Evolutionary conservation across 768 basidiomycete species (phyloP).

Genomic region (Zangia roseola): DNA sequence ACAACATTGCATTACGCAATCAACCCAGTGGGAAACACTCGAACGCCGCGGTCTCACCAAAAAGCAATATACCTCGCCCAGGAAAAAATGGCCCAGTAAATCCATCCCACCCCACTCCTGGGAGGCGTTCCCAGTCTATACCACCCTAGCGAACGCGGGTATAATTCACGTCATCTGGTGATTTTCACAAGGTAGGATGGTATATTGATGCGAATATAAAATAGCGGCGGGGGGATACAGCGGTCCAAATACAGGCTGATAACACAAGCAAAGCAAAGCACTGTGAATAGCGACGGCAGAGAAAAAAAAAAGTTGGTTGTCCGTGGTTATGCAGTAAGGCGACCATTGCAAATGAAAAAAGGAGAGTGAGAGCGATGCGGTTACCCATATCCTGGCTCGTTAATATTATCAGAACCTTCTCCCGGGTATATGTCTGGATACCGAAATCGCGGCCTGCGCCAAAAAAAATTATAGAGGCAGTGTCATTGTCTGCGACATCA

Average conservation of each 20-base stretch:
- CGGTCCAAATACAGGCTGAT: conserved; percentile 24
- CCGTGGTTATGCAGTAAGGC: conserved; percentile 13
- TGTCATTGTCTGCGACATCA: conserved; percentile 57
- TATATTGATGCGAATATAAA: conserved; percentile 16
- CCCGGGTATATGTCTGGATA: conserved; percentile 15
- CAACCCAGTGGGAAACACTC: too few species aligned
- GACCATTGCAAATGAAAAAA: conserved; percentile 15
- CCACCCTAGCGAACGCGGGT: conserved; percentile 6
- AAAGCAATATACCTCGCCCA: background rate
- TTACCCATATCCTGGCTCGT: conserved; percentile 10
- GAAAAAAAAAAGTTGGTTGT: conserved; percentile 10
- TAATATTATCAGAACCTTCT: conserved; percentile 12
- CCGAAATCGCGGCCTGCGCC: conserved; percentile 22
- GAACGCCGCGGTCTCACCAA: conserved; percentile 2
- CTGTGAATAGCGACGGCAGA: conserved; percentile 6
- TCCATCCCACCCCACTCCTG: too few species aligned
- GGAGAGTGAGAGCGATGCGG: conserved; percentile 3
- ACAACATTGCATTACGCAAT: conserved; percentile 13
- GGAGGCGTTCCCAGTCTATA: conserved; percentile 1
- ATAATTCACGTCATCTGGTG: conserved; percentile 16
- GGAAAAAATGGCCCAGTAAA: too few species aligned
- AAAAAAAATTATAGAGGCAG: conserved; percentile 46
- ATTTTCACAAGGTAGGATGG: conserved; percentile 21
- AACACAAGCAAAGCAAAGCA: conserved; percentile 16
- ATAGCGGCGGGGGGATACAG: conserved; percentile 19